Conservation (phyloP, 768 basidiomycete genomes). For the Stropharia rugosoannulata region DNA sequence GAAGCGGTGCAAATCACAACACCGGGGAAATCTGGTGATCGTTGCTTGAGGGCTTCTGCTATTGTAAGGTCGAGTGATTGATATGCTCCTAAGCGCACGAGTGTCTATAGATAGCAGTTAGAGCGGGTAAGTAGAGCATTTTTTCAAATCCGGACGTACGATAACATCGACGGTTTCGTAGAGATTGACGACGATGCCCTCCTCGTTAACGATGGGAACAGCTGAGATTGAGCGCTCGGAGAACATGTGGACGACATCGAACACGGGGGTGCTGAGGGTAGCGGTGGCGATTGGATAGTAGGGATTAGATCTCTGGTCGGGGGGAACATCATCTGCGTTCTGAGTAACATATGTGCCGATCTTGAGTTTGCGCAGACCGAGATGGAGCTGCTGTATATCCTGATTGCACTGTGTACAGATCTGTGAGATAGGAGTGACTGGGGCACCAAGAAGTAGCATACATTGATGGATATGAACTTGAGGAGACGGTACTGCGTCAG, state of each 20-base stretch:
- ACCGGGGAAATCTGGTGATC: constrained; percentile 93
- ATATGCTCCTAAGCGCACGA: constrained; percentile 92
- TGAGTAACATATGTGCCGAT: constrained; percentile 91
- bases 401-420: constrained; percentile 63
- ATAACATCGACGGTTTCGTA: constrained; percentile 99
- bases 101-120: constrained; percentile 57
- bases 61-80: constrained; percentile 95
- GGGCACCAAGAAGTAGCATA: constrained; percentile 33
- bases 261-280: constrained; percentile 87
- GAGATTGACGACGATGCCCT: constrained; percentile 91
- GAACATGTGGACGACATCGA: constrained; percentile 99
- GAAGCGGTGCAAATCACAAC: constrained; percentile 93
- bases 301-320: constrained; percentile 52
- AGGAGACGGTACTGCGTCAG: constrained; percentile 97
- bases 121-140: not conserved
- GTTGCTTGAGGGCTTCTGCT: constrained; percentile 86
- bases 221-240: constrained; percentile 94
- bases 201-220: constrained; percentile 92
- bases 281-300: constrained; percentile 93
- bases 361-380: constrained; percentile 79
- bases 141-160: constrained; percentile 48
- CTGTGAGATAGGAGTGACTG: constrained; percentile 11
- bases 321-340: constrained; percentile 42
- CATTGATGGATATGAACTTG: constrained; percentile 98
- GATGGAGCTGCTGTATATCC: constrained; percentile 79